Base-by-base conservation (phyloP, 768 basidiomycete genomes). In the Lentinula guzmanii region DNA sequence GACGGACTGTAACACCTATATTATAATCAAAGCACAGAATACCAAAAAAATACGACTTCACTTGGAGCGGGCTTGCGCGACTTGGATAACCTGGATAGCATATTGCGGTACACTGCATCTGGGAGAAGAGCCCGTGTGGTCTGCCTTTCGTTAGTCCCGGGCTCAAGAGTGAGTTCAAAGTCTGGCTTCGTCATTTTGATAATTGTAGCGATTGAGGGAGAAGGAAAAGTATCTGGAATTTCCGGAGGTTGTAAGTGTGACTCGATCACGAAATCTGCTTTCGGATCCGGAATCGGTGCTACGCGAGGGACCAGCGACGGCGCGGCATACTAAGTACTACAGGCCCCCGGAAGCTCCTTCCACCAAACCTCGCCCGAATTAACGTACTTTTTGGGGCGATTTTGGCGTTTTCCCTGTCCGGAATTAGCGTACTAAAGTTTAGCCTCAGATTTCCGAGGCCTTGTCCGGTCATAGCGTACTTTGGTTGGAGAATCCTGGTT, bases 1-100 rank as follows among this genome's bases (percentile, higher is more conserved):
- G 71, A 64, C 86, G 79, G 61, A 90, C 86, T 89, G 28, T 28
- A 28, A 28, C 28, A 28, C 28, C 28, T 28, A 28, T 28, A 24
- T 3, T n/a, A 48, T n/a, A 7, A 34, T 53, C 9, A 28, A 34
- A 5, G 39, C 5, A 35, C 9, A 21, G 2, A 8, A 13, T 35
- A 7, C 10, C 16, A 33, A 33, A 13, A 45, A 46, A 9, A 16
- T 6, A 10, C 7, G 16, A 31, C 45, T 10, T 46, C 13, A 59
- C 58, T 59, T 28, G 58, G 58, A 34, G 58, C 41, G 13, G 58
- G 58, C 33, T 35, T 59, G 24, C 42, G 41, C 13, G 31, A 58
- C 24, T 58, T 58, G 45, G 58, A 21, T 33, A 31, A 34, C n/a
- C 33, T 50, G 34, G 58, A 50, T 7, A 59, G 41, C 31, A 57